Evolutionary conservation across 345 rosid species (phyloP).

Genomic region (Adansonia digitata): DNA sequence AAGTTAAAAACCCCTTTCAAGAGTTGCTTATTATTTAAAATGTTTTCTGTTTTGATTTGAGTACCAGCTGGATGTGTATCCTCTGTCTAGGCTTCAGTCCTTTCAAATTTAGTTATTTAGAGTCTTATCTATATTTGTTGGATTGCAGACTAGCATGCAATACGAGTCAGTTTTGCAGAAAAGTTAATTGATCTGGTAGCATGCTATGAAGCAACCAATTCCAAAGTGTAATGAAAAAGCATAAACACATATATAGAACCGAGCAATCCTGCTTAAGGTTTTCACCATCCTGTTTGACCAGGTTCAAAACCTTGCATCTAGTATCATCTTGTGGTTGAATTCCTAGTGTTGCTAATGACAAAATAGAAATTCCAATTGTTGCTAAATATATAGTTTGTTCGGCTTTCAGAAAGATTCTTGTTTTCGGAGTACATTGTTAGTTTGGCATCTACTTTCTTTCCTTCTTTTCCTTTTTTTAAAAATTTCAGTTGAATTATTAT

Average conservation of each 20-base stretch:
- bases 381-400: background rate
- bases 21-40: background rate
- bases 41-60: background rate
- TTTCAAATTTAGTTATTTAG: conserved; percentile 6
- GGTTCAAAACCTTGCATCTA: background rate
- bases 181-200: background rate
- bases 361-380: no score
- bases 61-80: background rate
- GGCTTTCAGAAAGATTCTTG: background rate
- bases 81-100: background rate
- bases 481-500: background rate
- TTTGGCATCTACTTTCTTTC: background rate
- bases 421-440: background rate
- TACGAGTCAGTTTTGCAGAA: background rate
- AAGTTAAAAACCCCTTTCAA: background rate
- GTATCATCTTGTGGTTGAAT: background rate
- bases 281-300: background rate
- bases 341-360: no score
- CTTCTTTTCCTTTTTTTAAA: background rate
- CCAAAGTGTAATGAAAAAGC: background rate
- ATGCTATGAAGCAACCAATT: background rate
- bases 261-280: background rate
- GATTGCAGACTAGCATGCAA: background rate
- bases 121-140: background rate
- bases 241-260: background rate